Conservation (phyloP, 257 asterid species). For the Fraxinus anomala region DNA sequence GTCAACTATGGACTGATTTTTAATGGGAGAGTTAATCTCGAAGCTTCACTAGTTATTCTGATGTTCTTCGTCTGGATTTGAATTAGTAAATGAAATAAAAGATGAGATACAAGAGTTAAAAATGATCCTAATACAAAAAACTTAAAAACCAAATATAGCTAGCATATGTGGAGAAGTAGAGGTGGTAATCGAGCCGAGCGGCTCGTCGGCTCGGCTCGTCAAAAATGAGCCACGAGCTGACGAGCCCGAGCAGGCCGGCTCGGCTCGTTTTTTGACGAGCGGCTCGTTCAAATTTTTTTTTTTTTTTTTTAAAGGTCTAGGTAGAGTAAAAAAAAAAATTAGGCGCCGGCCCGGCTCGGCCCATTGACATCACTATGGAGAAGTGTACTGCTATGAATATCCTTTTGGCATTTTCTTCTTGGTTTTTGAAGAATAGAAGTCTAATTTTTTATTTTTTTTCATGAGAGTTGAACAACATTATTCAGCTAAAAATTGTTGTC, state of each 20-base stretch:
- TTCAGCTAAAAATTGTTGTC: neutral
- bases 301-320: no score
- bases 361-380: neutral
- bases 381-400: neutral
- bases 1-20: conserved; percentile 7
- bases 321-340: no score
- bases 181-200: no score
- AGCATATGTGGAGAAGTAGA: neutral
- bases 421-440: conserved; percentile 15
- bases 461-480: conserved; percentile 1
- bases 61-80: neutral
- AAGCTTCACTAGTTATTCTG: neutral
- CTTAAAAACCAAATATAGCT: neutral
- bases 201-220: no score
- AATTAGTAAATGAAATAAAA: conserved; percentile 5
- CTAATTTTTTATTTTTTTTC: neutral
- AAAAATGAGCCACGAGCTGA: no score
- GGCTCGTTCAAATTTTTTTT: no score
- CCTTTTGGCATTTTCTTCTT: conserved; percentile 14
- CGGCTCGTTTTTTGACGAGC: no score
- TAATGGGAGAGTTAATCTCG: neutral
- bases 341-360: no score
- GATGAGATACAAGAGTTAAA: neutral
- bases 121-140: neutral
- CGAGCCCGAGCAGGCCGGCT: no score